These are phyloP conservation scores for Tardiomyces depauwii DNA, from an alignment of 1,139 yeast genomes.

Conservation along the genomic window DNA sequence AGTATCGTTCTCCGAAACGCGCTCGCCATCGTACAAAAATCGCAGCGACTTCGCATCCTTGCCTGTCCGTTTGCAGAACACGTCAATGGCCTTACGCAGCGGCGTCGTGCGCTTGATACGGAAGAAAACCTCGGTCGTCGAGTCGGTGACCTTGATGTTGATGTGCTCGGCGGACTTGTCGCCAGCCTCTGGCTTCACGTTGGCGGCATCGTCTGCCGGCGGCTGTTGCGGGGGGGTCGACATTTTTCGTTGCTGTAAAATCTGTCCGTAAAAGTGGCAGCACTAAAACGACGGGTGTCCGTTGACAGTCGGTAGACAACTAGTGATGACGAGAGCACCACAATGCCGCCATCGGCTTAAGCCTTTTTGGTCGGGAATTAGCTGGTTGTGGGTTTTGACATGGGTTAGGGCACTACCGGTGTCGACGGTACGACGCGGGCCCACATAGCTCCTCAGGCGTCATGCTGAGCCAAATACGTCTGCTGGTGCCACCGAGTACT, in stretches of 20 bases:
- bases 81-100: conserved; percentile 90
- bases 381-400: no score
- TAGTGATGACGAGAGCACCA: not conserved
- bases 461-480: no score
- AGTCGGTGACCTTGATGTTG: conserved; percentile 89
- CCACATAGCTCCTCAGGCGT: no score
- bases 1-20: conserved; percentile 79
- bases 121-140: conserved; percentile 87
- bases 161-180: conserved; percentile 41
- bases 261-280: no score
- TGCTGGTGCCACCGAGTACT: no score
- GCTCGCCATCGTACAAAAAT: conserved; percentile 86
- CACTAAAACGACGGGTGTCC: no score
- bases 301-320: not conserved
- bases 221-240: conserved; percentile 1
- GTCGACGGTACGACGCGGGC: no score
- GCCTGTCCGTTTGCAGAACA: conserved; percentile 96
- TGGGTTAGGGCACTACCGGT: no score
- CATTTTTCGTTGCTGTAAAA: not conserved
- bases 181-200: conserved; percentile 24
- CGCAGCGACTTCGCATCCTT: conserved; percentile 73
- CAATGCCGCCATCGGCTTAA: no score
- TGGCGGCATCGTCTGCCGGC: conserved; percentile 20
- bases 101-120: conserved; percentile 91
- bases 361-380: no score